Percentiles rank a stretch among this genome's conserved stretches.
Evolutionary conservation across 2,329 filamentous ascomycete genomes (phyloP).

Genomic region (Colletotrichum tofieldiae): DNA sequence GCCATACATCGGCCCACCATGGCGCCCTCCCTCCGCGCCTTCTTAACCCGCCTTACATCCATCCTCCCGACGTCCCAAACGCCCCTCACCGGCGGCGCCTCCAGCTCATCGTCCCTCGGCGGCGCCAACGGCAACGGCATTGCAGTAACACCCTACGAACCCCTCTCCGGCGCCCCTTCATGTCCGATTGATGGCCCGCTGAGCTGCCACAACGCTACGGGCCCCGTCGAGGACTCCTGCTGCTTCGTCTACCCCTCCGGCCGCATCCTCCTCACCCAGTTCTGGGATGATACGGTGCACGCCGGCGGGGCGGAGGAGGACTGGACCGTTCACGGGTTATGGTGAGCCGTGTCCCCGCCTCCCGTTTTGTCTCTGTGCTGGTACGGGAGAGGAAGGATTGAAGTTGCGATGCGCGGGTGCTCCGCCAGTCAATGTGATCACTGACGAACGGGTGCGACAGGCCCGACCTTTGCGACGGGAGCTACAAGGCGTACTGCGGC

Average conservation of each 20-base stretch:
- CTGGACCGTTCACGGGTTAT: constrained; percentile 63
- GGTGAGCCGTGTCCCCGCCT: constrained; percentile 49
- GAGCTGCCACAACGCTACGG: constrained; percentile 58
- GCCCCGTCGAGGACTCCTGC: constrained; percentile 55
- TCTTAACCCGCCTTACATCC: constrained; percentile 11
- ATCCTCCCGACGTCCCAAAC: constrained; percentile 24
- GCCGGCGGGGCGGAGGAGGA: constrained; percentile 59
- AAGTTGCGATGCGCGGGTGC: not conserved
- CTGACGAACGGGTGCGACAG: constrained; percentile 45
- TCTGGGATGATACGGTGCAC: constrained; percentile 60
- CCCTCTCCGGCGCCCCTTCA: constrained; percentile 54
- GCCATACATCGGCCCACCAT: not conserved
- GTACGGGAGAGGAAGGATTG: not conserved
- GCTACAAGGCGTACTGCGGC: constrained; percentile 60
- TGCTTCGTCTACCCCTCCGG: constrained; percentile 61
- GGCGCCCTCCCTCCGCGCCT: constrained; percentile 26
- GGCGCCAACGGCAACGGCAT: not conserved
- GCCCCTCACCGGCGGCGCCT: not conserved
- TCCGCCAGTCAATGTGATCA: not conserved
- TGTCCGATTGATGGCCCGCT: constrained; percentile 59
- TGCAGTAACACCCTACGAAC: constrained; percentile 52
- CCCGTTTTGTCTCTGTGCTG: too few relatives aligned
- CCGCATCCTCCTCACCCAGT: constrained; percentile 59
- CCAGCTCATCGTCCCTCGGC: not conserved
- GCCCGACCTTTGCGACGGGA: constrained; percentile 62